Evolutionary conservation across 495 filamentous ascomycete genomes (phyloP).

Genomic region (Aspergillus asperescens): DNA sequence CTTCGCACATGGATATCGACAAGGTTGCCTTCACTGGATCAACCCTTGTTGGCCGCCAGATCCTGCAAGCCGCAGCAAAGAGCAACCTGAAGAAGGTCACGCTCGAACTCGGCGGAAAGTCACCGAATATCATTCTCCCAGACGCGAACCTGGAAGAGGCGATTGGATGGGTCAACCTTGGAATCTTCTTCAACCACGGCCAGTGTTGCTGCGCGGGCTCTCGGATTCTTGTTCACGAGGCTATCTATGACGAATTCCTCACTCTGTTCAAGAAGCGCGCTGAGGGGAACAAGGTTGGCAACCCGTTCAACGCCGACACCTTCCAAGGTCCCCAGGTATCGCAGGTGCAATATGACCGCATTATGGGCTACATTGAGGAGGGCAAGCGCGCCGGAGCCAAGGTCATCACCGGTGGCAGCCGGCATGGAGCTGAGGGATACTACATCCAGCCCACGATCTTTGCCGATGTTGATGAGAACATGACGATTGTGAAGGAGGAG

Average conservation of each 20-base stretch:
- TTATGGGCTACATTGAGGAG: constrained; percentile 70
- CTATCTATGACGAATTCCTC: constrained; percentile 52
- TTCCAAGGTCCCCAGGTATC: constrained; percentile 79
- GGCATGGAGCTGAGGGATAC: constrained; percentile 34
- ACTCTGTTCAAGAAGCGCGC: constrained; percentile 17
- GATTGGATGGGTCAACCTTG: constrained; percentile 33
- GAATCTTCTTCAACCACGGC: constrained; percentile 47
- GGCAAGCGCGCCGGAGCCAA: constrained; percentile 74
- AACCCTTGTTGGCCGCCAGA: constrained; percentile 21
- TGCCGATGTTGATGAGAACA: constrained; percentile 33
- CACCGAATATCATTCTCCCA: constrained; percentile 39
- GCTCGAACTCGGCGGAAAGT: constrained; percentile 45
- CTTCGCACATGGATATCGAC: constrained; percentile 68
- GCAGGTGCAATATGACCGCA: constrained; percentile 71
- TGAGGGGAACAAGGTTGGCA: constrained; percentile 47
- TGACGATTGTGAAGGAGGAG: constrained; percentile 43
- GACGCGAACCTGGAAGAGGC: constrained; percentile 43
- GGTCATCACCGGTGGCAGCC: constrained; percentile 64
- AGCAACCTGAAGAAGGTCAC: constrained; percentile 48
- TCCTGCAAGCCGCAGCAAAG: constrained; percentile 30
- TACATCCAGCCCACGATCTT: constrained; percentile 49
- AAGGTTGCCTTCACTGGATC: constrained; percentile 54
- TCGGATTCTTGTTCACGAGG: constrained; percentile 50
- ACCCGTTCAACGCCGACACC: constrained; percentile 70
- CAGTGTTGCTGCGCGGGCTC: constrained; percentile 51